Evolutionary conservation across 768 basidiomycete genomes (phyloP).

Genomic region (Boletus barrowsii): DNA sequence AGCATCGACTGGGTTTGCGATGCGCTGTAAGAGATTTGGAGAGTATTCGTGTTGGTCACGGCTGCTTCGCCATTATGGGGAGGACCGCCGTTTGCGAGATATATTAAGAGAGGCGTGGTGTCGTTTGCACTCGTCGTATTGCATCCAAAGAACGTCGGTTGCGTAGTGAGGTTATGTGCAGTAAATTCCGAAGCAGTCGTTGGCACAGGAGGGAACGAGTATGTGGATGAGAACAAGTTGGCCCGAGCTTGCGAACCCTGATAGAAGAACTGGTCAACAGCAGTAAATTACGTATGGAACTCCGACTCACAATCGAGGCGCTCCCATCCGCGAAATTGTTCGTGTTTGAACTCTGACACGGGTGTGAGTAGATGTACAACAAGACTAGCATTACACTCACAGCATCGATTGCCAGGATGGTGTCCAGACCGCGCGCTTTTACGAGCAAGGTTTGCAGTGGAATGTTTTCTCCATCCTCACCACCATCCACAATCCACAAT

Average conservation of each 20-base stretch:
- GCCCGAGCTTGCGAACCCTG: slow-evolving; percentile 38
- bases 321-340: slow-evolving; percentile 25
- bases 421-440: slow-evolving; percentile 42
- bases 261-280: not conserved
- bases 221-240: slow-evolving; percentile 29
- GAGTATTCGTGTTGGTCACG: slow-evolving; percentile 43
- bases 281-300: not conserved
- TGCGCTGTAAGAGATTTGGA: slow-evolving; percentile 36
- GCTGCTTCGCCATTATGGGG: slow-evolving; percentile 36
- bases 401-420: slow-evolving; percentile 49
- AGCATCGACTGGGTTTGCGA: slow-evolving; percentile 43
- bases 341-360: slow-evolving; percentile 11
- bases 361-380: not conserved
- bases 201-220: slow-evolving; percentile 34
- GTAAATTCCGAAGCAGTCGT: slow-evolving; percentile 26
- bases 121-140: slow-evolving; percentile 21
- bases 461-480: slow-evolving; percentile 41
- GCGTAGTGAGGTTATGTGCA: slow-evolving; percentile 33
- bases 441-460: slow-evolving; percentile 50
- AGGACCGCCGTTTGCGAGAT: slow-evolving; percentile 52
- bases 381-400: slow-evolving; percentile 10
- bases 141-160: slow-evolving; percentile 50
- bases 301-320: slow-evolving; percentile 23
- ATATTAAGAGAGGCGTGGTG: slow-evolving; percentile 48
- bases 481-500: slow-evolving; percentile 41